Conservation (phyloP, 345 rosid species). For the Camelina neglecta region DNA sequence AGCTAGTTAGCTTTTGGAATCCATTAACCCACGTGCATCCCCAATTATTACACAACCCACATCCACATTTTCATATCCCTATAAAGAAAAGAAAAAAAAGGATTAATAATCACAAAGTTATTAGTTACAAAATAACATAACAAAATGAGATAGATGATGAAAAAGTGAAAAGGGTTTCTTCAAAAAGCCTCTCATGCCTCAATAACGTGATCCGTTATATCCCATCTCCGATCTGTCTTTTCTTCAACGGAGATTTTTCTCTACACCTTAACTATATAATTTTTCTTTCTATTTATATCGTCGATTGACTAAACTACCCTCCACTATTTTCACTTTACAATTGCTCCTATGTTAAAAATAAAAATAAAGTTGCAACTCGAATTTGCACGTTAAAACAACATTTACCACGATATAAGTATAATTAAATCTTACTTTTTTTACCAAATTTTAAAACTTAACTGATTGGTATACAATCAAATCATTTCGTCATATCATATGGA, state of each 20-base stretch:
- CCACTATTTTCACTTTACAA: not conserved
- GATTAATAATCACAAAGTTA: slow-evolving; percentile 30
- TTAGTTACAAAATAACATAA: slow-evolving; percentile 28
- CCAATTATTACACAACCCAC: slow-evolving; percentile 61
- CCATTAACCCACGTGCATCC: slow-evolving; percentile 61
- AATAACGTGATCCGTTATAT: slow-evolving; percentile 77
- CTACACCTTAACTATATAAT: not conserved
- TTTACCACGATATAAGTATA: not conserved
- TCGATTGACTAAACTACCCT: slow-evolving; percentile 8
- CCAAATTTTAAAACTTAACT: not conserved
- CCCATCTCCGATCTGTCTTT: slow-evolving; percentile 43
- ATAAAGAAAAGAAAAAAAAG: not conserved
- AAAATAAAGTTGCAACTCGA: not conserved
- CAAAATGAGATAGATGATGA: slow-evolving; percentile 31
- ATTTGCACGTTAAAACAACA: not conserved
- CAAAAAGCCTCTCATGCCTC: slow-evolving; percentile 47
- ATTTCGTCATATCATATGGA: slow-evolving; percentile 32
- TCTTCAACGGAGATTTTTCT: slow-evolving; percentile 52
- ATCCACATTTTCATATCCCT: slow-evolving; percentile 41
- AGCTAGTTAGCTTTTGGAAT: slow-evolving; percentile 26
- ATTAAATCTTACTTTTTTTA: not conserved
- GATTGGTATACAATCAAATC: slow-evolving; percentile 31
- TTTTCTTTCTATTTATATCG: not conserved
- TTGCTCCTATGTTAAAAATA: not conserved
- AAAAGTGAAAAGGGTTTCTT: slow-evolving; percentile 32